Base-by-base conservation (phyloP, 768 basidiomycete species). In the Holtermanniella nyarrowii region DNA sequence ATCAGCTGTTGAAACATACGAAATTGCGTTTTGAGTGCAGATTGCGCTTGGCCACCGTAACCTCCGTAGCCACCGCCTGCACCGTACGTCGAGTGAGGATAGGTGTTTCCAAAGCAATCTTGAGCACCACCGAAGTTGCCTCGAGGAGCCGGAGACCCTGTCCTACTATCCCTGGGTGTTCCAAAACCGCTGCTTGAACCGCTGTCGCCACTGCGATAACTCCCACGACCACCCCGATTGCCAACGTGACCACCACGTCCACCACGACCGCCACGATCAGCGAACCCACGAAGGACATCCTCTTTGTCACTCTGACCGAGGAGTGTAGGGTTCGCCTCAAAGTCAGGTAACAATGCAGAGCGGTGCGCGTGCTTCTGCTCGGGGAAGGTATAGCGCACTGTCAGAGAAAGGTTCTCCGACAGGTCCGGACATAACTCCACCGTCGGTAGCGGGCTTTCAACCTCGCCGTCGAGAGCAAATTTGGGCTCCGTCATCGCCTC, bases 391-490 rank as follows among this genome's bases (percentile, higher is more conserved):
- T 89, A 97, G 26, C 82, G 72, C 2, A 83, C 88, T 0, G 89
- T 91, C 12, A 97, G 74, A 7, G 91, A 86, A 21, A 81, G 79
- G 72, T 99, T 90, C 66, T 85, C 83, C 61, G 79, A 78, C 59
- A 99, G 83, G 72, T 97, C 90, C 1, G 80, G 79, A 46, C 86
- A 74, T 47, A 77, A 77, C 39, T 80, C 70, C 20, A 74, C 70
- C 4, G 76, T 60, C 5, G 71, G 61, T 27, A 99, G 73, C 7
- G 87, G 88, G 26, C 80, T 80, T 60, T 82, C 82, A 69, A 87
- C 91, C 0, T 87, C 93, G 4, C 90, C 85, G 47, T 88, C 87
- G 2, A 95, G 95, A 12, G 97, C 79, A 62, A 85, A 91, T 49
- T 83, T 82, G 16, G 88, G 85, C 70, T 91, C 88, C 14, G 86